Evolutionary conservation across 371 early-diverging fungal species (phyloP).

Genomic region (Mortierella sp.): DNA sequence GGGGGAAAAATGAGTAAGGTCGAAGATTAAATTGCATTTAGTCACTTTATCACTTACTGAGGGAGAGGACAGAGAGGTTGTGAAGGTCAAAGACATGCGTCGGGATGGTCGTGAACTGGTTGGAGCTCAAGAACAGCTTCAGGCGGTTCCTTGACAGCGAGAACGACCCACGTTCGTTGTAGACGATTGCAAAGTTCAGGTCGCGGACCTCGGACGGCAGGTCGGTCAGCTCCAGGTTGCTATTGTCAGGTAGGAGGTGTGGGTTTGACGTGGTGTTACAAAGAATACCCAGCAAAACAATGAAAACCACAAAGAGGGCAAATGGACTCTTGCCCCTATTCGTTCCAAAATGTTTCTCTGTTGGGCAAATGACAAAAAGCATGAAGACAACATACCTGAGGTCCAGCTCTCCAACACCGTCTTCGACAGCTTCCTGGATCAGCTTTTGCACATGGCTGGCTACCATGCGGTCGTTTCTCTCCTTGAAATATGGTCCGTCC

Average conservation of each 20-base stretch:
- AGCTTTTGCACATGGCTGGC: constrained; percentile 61
- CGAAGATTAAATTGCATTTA: background rate
- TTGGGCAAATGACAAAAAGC: constrained; percentile 2
- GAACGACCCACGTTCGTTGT: constrained; percentile 59
- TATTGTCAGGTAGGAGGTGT: constrained; percentile 30
- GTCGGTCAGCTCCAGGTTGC: constrained; percentile 62
- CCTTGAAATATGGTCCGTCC: constrained; percentile 39
- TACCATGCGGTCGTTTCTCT: constrained; percentile 32
- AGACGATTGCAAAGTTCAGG: constrained; percentile 63
- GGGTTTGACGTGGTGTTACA: too few relatives aligned
- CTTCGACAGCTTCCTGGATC: constrained; percentile 66
- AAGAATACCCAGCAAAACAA: background rate
- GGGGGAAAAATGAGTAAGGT: background rate
- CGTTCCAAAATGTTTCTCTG: background rate
- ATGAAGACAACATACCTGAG: constrained; percentile 60
- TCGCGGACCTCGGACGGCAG: constrained; percentile 68
- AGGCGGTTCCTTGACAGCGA: constrained; percentile 61
- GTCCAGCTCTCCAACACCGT: constrained; percentile 66
- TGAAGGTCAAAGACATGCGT: constrained; percentile 62
- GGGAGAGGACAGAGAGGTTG: constrained; percentile 68
- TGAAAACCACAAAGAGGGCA: background rate
- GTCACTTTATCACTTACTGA: constrained; percentile 57
- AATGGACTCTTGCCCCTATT: background rate
- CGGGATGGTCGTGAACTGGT: constrained; percentile 58
- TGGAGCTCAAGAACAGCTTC: constrained; percentile 66